Percentiles rank a stretch among this genome's conserved stretches.
phyloP scores from a whole-genome alignment of 139 green algal species.

The Haematococcus lacustris region DNA sequence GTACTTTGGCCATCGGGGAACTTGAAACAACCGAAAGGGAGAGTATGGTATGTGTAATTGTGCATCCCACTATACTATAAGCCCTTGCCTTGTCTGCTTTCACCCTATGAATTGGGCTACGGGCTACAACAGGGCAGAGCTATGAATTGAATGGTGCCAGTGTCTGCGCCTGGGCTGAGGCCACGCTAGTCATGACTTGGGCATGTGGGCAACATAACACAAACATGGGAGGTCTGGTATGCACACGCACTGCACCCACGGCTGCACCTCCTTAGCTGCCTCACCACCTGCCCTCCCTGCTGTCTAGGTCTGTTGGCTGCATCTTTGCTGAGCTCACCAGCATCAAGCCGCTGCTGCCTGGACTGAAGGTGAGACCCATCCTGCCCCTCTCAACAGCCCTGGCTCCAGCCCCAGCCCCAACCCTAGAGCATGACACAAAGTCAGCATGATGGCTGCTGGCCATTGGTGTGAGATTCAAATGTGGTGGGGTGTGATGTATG shows the following conservation, averaged over 20 bases:
- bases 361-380: neutral
- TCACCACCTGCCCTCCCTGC: neutral
- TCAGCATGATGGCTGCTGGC: neutral
- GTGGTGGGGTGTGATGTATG: neutral
- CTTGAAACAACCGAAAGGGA: no score
- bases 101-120: no score
- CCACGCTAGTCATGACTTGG: neutral
- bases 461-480: neutral
- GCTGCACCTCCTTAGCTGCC: no score
- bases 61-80: no score
- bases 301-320: constrained; percentile 61
- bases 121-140: no score
- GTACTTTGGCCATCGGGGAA: no score
- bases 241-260: no score
- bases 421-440: neutral
- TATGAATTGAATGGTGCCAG: no score
- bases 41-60: no score
- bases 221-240: neutral
- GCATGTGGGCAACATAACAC: neutral
- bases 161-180: no score
- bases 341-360: constrained; percentile 59
- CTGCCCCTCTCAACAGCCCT: neutral
- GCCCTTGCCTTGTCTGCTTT: no score
- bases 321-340: constrained; percentile 91
- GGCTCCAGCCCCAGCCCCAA: neutral